Evolutionary conservation across 2,329 filamentous ascomycete species (phyloP), one percentile per base, ranked within the genome.

Genomic region (Colletotrichum gigasporum): DNA sequence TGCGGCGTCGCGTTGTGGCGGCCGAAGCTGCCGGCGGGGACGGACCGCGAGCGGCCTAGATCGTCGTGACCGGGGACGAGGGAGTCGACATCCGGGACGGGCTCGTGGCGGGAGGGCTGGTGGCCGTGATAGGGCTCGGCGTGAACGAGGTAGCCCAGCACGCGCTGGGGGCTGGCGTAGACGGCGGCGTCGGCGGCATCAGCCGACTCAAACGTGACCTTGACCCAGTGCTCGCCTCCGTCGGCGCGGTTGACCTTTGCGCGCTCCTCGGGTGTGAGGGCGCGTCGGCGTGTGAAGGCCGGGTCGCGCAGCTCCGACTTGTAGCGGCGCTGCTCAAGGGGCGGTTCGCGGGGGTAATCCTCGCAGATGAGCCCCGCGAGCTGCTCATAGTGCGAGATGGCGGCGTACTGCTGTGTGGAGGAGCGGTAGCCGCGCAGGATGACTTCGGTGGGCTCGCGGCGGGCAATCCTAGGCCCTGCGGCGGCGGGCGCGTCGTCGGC

Each of bases 151-250:
- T 91, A 84, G 10, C 91, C 91, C 58, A 92, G 82, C 65, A 94
- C 87, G 63, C 84, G 85, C 76, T 93, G 90, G 0, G 91, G 91
- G 53, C 90, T 93, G 56, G 87, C 85, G 72, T 86, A 90, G 41
- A 90, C 79, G 20, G 91, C 91, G 10, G 87, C 82, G 63, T 92
- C 90, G 18, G 90, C 91, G 2, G 91, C 89, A 69, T 91, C 86
- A 50, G 85, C 83, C 41, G 89, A 92, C 77, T 93, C 91, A 71
- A 93, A 94, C 1, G 91, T 94, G 58, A 94, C 83, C 76, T 94
- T 94, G 71, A 97, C 93, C 95, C 95, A 98, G 81, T 97, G 92
- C 70, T 91, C 87, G 42, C 95, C 95, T 51, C 93, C 92, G 45
- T 90, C 91, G 67, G 93, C 94, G 66, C 85, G 87, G 77, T 94